Base-by-base conservation (phyloP, 331 rosid species). In the Erythrophleum ivorense region DNA sequence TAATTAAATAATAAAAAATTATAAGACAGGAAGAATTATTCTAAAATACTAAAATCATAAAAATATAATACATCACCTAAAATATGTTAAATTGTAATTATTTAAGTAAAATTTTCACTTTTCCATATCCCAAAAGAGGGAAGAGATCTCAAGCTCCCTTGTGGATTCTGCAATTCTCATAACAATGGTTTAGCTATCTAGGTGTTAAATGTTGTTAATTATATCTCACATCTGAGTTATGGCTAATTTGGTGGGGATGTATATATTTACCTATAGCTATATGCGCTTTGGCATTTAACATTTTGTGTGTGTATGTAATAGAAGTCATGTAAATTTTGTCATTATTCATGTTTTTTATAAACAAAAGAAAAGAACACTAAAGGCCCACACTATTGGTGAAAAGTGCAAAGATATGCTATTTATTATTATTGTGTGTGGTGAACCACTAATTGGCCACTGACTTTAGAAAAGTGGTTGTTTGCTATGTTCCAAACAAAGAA, bases 391-490 rank as follows among this genome's bases (percentile, higher is more conserved):
- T 9, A 59, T 1, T 24, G 15, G 33, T 58, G 36, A 21, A 29
- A 7, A 58, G 34, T 58, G 64, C 38, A 24, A 41, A 29, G 16
- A n/a, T 40, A n/a, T 67, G 73, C 9, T 5, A 67, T 38, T 0
- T 34, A 36, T 6, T 9, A 2, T 14, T 1, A 41, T 43, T 3
- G 4, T 24, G 53, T 41, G n/a, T 68, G 74, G 74, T 11, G 55
- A 40, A 31, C 10, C 38, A 69, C 21, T 69, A 11, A 69, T 69
- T 19, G 55, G 38, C 54, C 74, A 69, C 55, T 45, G 10, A 69
- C 74, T 45, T 69, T 69, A 45, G 74, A 45, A 40, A 18, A 33
- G 54, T 33, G 69, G 21, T 9, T 68, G 53, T 68, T 43, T 68
- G 34, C 34, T 19, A 68, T 54, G 72, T 13, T 38, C 21, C 73